Conservation (phyloP, 768 basidiomycete genomes). For the Suillus weaverae region DNA sequence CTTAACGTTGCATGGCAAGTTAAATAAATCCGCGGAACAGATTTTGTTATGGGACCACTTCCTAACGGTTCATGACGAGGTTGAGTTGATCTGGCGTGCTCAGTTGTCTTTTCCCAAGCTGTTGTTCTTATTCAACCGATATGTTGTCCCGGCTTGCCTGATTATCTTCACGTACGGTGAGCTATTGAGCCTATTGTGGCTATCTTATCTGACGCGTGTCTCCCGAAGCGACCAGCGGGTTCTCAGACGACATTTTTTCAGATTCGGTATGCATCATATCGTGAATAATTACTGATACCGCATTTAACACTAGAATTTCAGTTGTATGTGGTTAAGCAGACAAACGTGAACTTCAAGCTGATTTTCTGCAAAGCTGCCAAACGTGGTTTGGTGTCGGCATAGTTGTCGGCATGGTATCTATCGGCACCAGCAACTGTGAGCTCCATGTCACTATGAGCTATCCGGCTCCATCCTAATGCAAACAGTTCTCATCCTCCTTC, state of each 20-base stretch:
- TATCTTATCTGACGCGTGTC: neutral
- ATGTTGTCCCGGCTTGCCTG: slow-evolving; percentile 32
- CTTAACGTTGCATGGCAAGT: neutral
- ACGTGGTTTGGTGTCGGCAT: slow-evolving; percentile 18
- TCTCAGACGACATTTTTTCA: slow-evolving; percentile 10
- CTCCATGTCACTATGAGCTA: neutral
- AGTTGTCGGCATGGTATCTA: slow-evolving; percentile 37
- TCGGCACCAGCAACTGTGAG: slow-evolving; percentile 38
- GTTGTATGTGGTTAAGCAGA: neutral
- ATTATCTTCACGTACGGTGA: slow-evolving; percentile 32
- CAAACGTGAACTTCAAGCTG: neutral
- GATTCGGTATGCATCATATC: slow-evolving; percentile 7
- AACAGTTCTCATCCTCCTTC: slow-evolving; percentile 40
- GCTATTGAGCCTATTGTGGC: slow-evolving; percentile 1
- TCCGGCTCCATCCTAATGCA: neutral
- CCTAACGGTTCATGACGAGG: slow-evolving; percentile 35
- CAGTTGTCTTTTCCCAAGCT: slow-evolving; percentile 28
- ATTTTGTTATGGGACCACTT: slow-evolving; percentile 35
- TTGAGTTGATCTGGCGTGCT: slow-evolving; percentile 33
- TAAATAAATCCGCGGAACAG: slow-evolving; percentile 17
- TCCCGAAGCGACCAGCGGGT: slow-evolving; percentile 25
- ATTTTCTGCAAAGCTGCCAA: slow-evolving; percentile 24
- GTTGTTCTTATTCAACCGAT: slow-evolving; percentile 36
- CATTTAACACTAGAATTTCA: neutral
- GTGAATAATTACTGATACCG: neutral